Evolutionary conservation across 31 red algal species (phyloP), one percentile per base, ranked within the genome.

Genomic region (Porphyra umbilicalis): DNA sequence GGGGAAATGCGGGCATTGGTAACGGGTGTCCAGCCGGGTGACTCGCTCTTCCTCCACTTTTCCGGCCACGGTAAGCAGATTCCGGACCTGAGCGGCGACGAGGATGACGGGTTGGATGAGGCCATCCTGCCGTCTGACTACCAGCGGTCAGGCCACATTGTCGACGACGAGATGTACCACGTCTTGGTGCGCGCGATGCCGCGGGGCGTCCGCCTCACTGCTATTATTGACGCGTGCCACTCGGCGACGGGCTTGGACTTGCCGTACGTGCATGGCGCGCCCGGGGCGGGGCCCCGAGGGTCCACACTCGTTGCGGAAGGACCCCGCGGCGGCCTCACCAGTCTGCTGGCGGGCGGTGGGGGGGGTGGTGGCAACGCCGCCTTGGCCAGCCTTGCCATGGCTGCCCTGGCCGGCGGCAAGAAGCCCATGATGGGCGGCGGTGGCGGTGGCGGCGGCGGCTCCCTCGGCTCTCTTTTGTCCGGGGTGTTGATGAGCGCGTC

Each of bases 51-150:
- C 83, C 87, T 93, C 67, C 88, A 86, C 30, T 93, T 88, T 74
- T 93, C 91, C 4, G 91, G 91, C 14, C 91, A 93, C 37, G 91
- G 91, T 68, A 36, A 46, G 13, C 91, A 88, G 71, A 82, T 93
- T 9, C 18, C 38, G 16, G 91, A 93, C 37, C 79, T 71, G 46
- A 85, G 44, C 77, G 91, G 86, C 10, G 91, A 93, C 33, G 91
- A 93, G 37, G 85, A 84, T 34, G 91, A 93, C 67, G 91, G 91
- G 35, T 88, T 84, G 38, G 91, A 93, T 35, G 91, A 93, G 80
- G 87, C 91, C 2, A 83, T 93, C 5, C 32, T 93, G 35, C 86
- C 91, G 11, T 84, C 87, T 0, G 91, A 93, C 74, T 88, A 88
- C 83, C 84, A 88, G 79, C 35, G 79, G 13, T 84, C 91, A 4